A percentile compares a stretch with the other conserved stretches of the same genome.
Evolutionary conservation across 2,329 filamentous ascomycete species (phyloP).

Genomic region (Aspergillus pseudoviridinutans): DNA sequence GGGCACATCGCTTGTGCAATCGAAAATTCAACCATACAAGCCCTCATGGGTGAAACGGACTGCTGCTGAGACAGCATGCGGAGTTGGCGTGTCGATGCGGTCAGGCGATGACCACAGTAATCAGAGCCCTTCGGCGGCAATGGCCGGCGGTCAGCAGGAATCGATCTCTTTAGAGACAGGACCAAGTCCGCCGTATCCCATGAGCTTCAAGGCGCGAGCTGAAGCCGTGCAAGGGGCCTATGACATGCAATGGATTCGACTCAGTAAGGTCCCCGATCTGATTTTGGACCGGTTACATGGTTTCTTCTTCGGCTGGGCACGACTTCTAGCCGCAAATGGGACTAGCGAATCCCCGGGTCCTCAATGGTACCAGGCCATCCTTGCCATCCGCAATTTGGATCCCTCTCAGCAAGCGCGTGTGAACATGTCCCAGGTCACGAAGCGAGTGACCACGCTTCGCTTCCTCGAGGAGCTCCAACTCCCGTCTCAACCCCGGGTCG

Average conservation of each 20-base stretch:
- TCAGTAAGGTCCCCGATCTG: constrained; percentile 51
- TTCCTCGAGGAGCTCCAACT: constrained; percentile 22
- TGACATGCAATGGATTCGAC: constrained; percentile 51
- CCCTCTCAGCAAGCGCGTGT: constrained; percentile 47
- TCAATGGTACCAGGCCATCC: constrained; percentile 57
- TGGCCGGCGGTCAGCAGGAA: neutral
- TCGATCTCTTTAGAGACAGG: constrained; percentile 23
- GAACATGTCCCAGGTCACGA: constrained; percentile 47
- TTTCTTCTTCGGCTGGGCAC: constrained; percentile 63
- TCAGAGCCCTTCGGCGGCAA: neutral
- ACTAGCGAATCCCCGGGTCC: constrained; percentile 31
- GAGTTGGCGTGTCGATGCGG: neutral
- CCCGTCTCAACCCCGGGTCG: neutral
- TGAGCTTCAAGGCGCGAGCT: constrained; percentile 30
- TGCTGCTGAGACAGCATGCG: constrained; percentile 30
- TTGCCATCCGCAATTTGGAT: constrained; percentile 46
- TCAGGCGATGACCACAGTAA: neutral
- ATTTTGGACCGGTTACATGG: constrained; percentile 55
- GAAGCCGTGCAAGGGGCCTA: constrained; percentile 47
- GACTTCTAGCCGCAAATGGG: constrained; percentile 32
- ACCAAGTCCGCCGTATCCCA: constrained; percentile 29
- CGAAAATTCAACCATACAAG: constrained; percentile 22
- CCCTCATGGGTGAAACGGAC: constrained; percentile 29
- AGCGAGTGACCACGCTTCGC: constrained; percentile 43
- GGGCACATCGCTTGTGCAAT: constrained; percentile 22